Conservation (phyloP, 345 rosid species). For the Carallia brachiata region DNA sequence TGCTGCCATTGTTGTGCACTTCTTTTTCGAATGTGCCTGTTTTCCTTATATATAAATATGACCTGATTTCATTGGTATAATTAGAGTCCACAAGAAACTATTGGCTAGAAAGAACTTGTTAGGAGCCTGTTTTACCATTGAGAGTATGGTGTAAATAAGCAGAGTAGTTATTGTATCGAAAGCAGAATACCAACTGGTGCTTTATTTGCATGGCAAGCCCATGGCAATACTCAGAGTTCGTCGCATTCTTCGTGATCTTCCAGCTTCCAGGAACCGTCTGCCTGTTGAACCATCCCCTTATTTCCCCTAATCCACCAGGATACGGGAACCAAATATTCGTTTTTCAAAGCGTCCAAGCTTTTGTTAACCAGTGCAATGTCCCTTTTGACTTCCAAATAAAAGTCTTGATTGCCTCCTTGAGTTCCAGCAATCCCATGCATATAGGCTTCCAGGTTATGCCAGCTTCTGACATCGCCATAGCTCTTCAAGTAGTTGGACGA, state of each 20-base stretch:
- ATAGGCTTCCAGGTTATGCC: conserved; percentile 36
- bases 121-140: no score
- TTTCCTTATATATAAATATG: no score
- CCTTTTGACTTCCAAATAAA: conserved; percentile 24
- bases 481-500: conserved; percentile 26
- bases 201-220: background rate
- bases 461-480: conserved; percentile 15
- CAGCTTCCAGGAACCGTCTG: conserved; percentile 52
- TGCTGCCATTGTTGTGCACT: no score
- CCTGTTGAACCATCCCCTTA: conserved; percentile 54
- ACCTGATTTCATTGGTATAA: no score
- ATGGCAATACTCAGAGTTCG: background rate
- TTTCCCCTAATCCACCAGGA: conserved; percentile 48
- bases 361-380: conserved; percentile 37
- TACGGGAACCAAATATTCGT: conserved; percentile 43
- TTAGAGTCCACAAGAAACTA: no score
- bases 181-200: background rate
- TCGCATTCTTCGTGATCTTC: conserved; percentile 31
- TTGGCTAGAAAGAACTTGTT: no score
- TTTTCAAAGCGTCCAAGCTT: conserved; percentile 26
- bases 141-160: no score
- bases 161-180: no score
- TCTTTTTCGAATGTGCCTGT: no score
- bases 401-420: conserved; percentile 20
- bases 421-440: conserved; percentile 40